Evolutionary conservation across 768 basidiomycete species (phyloP).

Genomic region (Rhodotorula sphaerocarpa): DNA sequence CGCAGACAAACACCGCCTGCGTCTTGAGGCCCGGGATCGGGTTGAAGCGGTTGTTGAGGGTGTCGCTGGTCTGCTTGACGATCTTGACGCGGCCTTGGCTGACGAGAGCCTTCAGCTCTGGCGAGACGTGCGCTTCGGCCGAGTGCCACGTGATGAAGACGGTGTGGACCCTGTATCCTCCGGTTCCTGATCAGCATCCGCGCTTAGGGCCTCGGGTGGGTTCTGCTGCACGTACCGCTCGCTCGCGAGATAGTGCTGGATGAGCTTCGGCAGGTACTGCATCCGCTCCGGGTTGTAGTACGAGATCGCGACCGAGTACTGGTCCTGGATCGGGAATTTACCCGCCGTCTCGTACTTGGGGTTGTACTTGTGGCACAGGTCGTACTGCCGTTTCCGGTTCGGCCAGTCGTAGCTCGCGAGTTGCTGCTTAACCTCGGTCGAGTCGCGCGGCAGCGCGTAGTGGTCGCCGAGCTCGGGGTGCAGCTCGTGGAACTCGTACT

Average conservation of each 20-base stretch:
- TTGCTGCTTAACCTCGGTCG: neutral
- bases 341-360: neutral
- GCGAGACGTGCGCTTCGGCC: neutral
- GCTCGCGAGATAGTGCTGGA: neutral
- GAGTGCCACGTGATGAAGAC: neutral
- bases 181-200: no score
- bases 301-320: slow-evolving; percentile 1
- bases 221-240: neutral
- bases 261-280: neutral
- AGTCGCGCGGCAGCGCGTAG: neutral
- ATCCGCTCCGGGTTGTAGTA: slow-evolving; percentile 1
- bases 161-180: neutral
- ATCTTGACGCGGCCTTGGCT: neutral
- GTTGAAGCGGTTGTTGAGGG: slow-evolving; percentile 3
- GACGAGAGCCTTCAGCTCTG: neutral
- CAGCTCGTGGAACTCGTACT: neutral
- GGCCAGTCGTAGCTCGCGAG: neutral
- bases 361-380: neutral
- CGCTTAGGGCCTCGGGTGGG: no score
- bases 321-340: neutral
- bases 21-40: slow-evolving; percentile 1
- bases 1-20: slow-evolving; percentile 2
- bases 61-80: neutral
- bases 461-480: neutral
- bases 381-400: neutral